These are phyloP conservation scores for Nowakowskiella sp. DNA, from an alignment of 192 early-diverging fungal species.

Conservation along the genomic window DNA sequence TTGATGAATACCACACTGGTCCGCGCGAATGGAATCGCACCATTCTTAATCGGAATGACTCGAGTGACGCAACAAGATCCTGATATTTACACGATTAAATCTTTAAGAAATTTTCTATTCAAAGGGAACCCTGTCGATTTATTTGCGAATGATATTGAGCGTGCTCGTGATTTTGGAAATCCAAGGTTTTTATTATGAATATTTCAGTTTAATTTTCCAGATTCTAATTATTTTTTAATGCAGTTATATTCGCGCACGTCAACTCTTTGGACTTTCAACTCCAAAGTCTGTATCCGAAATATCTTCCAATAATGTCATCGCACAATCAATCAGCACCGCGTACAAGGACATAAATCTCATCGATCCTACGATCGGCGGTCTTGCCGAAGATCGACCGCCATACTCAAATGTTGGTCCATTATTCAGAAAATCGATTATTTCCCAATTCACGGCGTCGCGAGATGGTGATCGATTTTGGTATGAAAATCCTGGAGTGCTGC, in stretches of 20 bases:
- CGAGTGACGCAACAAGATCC: background rate
- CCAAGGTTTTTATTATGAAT: too few species aligned
- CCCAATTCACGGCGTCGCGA: constrained; percentile 13
- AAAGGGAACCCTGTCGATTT: too few species aligned
- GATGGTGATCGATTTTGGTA: constrained; percentile 22
- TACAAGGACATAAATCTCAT: constrained; percentile 1
- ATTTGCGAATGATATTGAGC: background rate
- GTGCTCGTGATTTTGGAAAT: background rate
- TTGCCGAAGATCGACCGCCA: background rate
- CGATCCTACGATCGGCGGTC: constrained; percentile 9
- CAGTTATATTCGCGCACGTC: background rate
- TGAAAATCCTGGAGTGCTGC: constrained; percentile 11
- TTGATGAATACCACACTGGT: too few species aligned
- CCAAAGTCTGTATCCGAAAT: background rate
- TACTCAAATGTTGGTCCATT: background rate
- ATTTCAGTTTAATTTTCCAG: too few species aligned
- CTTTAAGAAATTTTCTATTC: background rate
- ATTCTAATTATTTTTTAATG: too few species aligned
- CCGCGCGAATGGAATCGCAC: too few species aligned
- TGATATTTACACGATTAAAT: background rate
- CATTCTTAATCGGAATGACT: too few species aligned
- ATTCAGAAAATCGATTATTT: background rate
- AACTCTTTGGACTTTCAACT: background rate
- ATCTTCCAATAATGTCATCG: background rate
- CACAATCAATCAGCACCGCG: background rate